Evolutionary conservation across 2,329 filamentous ascomycete species (phyloP).

Genomic region (Trichoderma sp.): DNA sequence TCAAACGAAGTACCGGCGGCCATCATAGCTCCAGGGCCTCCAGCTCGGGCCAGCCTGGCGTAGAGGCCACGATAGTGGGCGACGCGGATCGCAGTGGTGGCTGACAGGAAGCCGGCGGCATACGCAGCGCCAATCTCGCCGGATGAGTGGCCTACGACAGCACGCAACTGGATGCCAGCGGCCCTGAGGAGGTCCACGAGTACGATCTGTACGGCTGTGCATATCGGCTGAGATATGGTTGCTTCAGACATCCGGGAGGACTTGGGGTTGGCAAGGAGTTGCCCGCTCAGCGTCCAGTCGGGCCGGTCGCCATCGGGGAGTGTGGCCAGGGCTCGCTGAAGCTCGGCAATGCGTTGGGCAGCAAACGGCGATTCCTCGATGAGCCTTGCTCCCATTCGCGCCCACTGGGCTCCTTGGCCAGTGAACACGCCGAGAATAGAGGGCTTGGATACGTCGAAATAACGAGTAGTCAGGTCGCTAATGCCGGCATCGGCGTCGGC

Average conservation of each 20-base stretch:
- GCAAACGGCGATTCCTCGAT: too few species aligned
- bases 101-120: background rate
- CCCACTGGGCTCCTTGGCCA: too few species aligned
- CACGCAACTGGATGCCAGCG: background rate
- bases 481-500: too few species aligned
- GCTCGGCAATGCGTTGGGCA: too few species aligned
- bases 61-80: background rate
- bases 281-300: too few species aligned
- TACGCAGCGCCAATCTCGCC: background rate
- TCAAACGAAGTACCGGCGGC: background rate
- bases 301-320: too few species aligned
- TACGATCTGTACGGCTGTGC: background rate
- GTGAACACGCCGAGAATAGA: too few species aligned
- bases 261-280: background rate
- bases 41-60: background rate
- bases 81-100: background rate
- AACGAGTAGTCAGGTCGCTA: too few species aligned
- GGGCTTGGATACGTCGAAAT: too few species aligned
- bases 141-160: background rate
- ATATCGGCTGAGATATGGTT: background rate
- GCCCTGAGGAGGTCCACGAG: background rate
- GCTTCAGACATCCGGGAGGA: background rate
- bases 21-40: background rate
- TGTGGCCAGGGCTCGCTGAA: too few species aligned
- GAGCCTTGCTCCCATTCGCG: too few species aligned